Evolutionary conservation across 169 alveolate species (phyloP), one percentile per base, ranked within the genome.

Genomic region (Plasmodium yoelii): DNA sequence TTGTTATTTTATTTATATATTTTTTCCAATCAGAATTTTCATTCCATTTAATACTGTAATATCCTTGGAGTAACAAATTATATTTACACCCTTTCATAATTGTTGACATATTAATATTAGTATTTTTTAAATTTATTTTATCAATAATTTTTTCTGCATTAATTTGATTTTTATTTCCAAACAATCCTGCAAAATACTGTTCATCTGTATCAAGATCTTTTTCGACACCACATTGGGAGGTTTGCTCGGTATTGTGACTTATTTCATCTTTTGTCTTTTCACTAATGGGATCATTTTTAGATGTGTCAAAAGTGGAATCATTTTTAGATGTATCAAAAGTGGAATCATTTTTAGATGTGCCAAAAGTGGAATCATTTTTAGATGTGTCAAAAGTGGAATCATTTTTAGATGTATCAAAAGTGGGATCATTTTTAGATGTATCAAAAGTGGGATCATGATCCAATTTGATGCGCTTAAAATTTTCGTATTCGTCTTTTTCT

Each of bases 71-170:
- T 12, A 84, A 19, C 49, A 84, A 46, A 49, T 60, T 84, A 61
- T 84, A 84, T 63, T 84, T 68, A 51, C 69, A 56, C 9, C 91
- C 91, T 39, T 84, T 84, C 91, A 84, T 73, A 15, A 84, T 84
- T 13, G 91, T 56, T 1, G 91, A 56, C 56, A 56, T 61, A 15
- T 69, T 15, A 7, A 84, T 61, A 46, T 84, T 84, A 8, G 91
- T 84, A 61, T 84, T 69, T 56, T 84, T 44, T 10, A 84, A 28
- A 6, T 57, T 39, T 44, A 68, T 12, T 49, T 84, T 68, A 46
- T 69, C 68, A 18, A 69, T 26, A 19, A 68, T 24, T 73, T 51
- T 42, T 28, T 69, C 10, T 7, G 75, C 68, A 53, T 60, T 26
- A 6, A 61, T 63, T 26, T 59, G 61, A 44, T 77, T 65, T 34